phyloP scores from a whole-genome alignment of 2,329 filamentous ascomycete genomes.

The Zymoseptoria brevis region DNA sequence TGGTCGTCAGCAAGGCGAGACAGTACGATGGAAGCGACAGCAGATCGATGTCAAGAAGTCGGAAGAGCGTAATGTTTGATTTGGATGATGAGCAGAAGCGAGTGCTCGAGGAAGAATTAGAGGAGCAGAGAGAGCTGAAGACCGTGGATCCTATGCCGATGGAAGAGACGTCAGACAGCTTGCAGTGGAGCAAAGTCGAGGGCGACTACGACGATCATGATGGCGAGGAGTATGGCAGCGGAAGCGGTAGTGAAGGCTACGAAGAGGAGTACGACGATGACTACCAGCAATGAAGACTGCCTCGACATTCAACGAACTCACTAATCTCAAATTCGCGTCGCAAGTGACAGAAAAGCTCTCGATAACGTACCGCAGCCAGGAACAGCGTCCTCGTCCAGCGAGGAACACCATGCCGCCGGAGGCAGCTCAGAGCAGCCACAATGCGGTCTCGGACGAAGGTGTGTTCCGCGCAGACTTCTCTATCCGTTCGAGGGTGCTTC shows the following conservation, averaged over 20 bases:
- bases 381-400: no score
- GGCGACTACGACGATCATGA: slow-evolving; percentile 11
- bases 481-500: no score
- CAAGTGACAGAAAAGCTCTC: neutral
- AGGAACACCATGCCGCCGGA: no score
- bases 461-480: no score
- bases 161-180: slow-evolving; percentile 19
- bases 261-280: slow-evolving; percentile 15
- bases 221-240: slow-evolving; percentile 11
- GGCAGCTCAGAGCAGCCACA: no score
- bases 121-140: slow-evolving; percentile 12
- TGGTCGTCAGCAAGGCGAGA: slow-evolving; percentile 42
- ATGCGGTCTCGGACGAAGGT: no score
- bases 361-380: no score
- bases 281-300: slow-evolving; percentile 3
- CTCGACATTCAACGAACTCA: neutral
- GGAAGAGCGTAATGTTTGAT: slow-evolving; percentile 26
- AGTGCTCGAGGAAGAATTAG: slow-evolving; percentile 10
- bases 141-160: slow-evolving; percentile 24
- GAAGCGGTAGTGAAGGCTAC: slow-evolving; percentile 7
- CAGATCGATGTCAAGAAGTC: slow-evolving; percentile 6
- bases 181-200: slow-evolving; percentile 21
- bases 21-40: neutral
- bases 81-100: slow-evolving; percentile 19
- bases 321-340: neutral